These are phyloP conservation scores for Aureobasidium sp. DNA, from an alignment of 2,329 filamentous ascomycete genomes.

Conservation along the genomic window DNA sequence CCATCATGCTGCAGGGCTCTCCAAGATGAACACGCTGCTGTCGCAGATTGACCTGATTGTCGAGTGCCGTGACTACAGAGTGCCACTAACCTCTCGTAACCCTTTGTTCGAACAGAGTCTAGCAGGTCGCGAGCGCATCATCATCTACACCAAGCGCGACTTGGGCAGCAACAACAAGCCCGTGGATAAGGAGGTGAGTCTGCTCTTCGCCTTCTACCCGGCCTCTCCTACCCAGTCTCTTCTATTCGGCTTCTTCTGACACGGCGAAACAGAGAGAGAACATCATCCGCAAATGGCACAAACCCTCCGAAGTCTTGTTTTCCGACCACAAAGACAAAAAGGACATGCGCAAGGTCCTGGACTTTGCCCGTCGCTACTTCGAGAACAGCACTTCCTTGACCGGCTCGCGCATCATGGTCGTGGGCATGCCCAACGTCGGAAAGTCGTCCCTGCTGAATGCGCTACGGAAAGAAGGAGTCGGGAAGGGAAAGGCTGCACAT, in stretches of 20 bases:
- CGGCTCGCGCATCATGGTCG: constrained; percentile 75
- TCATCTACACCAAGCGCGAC: constrained; percentile 89
- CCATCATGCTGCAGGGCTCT: constrained; percentile 75
- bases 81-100: constrained; percentile 83
- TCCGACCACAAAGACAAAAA: constrained; percentile 36
- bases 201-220: background rate
- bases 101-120: constrained; percentile 76
- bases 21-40: constrained; percentile 73
- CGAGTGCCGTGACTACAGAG: constrained; percentile 88
- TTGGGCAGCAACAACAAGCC: constrained; percentile 45
- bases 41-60: constrained; percentile 77
- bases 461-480: constrained; percentile 61
- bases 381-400: constrained; percentile 53
- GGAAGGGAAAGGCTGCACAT: constrained; percentile 60
- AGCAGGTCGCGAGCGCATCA: constrained; percentile 56
- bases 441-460: constrained; percentile 93
- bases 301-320: constrained; percentile 45
- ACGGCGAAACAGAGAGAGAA: constrained; percentile 3
- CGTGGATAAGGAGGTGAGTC: constrained; percentile 33
- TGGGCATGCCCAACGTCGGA: constrained; percentile 96
- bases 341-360: constrained; percentile 40
- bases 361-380: constrained; percentile 44
- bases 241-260: background rate
- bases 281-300: constrained; percentile 45
- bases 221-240: background rate